These are phyloP conservation scores for Pseudofabraea citricarpa DNA, from an alignment of 2,329 filamentous ascomycete genomes.

Conservation along the genomic window DNA sequence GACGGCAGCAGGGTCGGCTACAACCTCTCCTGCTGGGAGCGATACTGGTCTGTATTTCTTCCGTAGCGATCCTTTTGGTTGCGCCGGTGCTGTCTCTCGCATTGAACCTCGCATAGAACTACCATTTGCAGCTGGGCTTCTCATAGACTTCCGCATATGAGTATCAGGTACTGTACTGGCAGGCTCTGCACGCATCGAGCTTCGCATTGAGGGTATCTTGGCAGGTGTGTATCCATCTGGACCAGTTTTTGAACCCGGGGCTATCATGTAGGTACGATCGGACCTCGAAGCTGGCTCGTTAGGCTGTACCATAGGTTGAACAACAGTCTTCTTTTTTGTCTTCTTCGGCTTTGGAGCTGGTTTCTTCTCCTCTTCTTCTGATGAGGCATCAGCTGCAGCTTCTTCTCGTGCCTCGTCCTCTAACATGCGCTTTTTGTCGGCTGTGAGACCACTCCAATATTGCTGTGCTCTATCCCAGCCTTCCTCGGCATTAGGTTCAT, in stretches of 20 bases:
- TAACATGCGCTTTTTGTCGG: conserved; percentile 55
- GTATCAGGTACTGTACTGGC: conserved; percentile 13
- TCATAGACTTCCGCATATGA: conserved; percentile 27
- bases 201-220: conserved; percentile 33
- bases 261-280: conserved; percentile 35
- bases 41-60: conserved; percentile 30
- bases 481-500: conserved; percentile 17
- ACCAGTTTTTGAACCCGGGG: conserved; percentile 25
- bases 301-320: conserved; percentile 11
- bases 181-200: conserved; percentile 39
- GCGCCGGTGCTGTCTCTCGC: conserved; percentile 11
- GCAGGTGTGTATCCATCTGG: conserved; percentile 18
- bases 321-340: conserved; percentile 16
- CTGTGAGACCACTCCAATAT: conserved; percentile 64
- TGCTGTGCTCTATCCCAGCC: conserved; percentile 62
- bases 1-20: conserved; percentile 12
- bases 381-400: conserved; percentile 37
- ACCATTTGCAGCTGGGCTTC: conserved; percentile 8
- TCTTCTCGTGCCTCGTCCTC: conserved; percentile 47
- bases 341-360: conserved; percentile 19
- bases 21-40: conserved; percentile 12
- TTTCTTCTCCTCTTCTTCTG: conserved; percentile 33
- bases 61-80: conserved; percentile 25
- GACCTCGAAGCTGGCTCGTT: conserved; percentile 18
- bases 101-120: conserved; percentile 19